Base-by-base conservation (phyloP, 805 yeast genomes). In the Schwanniomyces occidentalis region DNA sequence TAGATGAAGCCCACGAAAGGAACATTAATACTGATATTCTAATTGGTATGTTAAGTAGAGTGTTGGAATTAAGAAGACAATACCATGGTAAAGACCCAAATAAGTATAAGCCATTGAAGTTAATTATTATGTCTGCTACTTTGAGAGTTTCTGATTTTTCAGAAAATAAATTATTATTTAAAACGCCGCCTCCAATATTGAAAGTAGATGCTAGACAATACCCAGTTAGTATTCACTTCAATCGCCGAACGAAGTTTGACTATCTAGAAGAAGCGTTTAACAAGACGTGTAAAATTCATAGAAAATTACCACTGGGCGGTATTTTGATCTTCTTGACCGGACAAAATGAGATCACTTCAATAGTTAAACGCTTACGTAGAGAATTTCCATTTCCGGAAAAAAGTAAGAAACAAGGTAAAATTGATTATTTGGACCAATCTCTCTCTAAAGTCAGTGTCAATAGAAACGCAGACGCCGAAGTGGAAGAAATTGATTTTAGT, bases 1-100 rank as follows among this genome's bases (percentile, higher is more conserved):
- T 93, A 40, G 99, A 93, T 66, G 99, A 93, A 62, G 99, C 99
- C 0, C 99, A 93, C 58, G 99, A 93, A 60, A 77, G 99, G 57
- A 91, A 89, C 54, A 80, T 91, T 41, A 93, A 93, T 55, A 93
- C 99, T 0, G 99, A 93, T 62, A 91, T 93, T 30, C 69, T 93
- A 37, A 89, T 93, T 43, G 99, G 99, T 30, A 85, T 93, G 83
- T 67, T 93, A 33, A 87, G 96, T 54, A 79, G 99, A 48, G 83
- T 90, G 12, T 76, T 88, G 41, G 78, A 73, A 44, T 69, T 91
- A 24, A 78, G 99, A 51, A 49, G 73, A 36, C 71, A 75, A 42
- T 72, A 76, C 32, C 69, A 71, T 49, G 51, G 45, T 3, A 56
- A 71, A 34, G 65, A 79, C 44, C 80, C 85, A 2, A 26, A 34